Base-by-base conservation (phyloP, 2,329 filamentous ascomycete genomes). In the Colletotrichum gloeosporioides region DNA sequence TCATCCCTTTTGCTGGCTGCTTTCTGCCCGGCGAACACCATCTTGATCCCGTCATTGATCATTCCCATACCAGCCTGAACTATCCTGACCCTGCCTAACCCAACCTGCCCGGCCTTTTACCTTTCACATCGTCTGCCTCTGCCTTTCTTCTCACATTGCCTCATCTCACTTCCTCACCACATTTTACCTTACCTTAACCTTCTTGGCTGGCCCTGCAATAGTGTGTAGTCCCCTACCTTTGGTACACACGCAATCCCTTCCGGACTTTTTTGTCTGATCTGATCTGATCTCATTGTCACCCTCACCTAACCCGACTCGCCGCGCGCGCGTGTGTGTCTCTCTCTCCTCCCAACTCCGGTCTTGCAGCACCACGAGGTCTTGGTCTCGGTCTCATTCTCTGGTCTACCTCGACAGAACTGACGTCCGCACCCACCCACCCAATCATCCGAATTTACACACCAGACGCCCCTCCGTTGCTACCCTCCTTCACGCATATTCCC, bases 401-500 rank as follows among this genome's bases (percentile, higher is more conserved):
- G 22, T 44, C 34, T 57, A 49, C 18, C 68, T 67, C 63, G 44
- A 53, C 44, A 22, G 44, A 32, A 68, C 49, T 22, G 65, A 69
- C 71, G 59, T 69, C 32, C 70, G 74, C 74, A 59, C 49, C 16
- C 74, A 69, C 59, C 71, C 73, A 69, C 63, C 70, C 70, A 74
- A 69, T 74, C 74, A 61, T 76, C 65, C 74, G 22, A 69, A 74
- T 76, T 74, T 64, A 70, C 59, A 25, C 71, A 74, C 44, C 63
- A 72, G 44, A 73, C 73, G 68, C 68, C 68, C 63, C 39, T 57
- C 67, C 73, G 64, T 59, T 76, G 57, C 74, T 76, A 74, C 64
- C 64, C 73, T 68, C 70, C 73, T 65, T 55, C 39, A 57, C 59
- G 39, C 69, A 53, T 71, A 32, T 75, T 73, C 59, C 70, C 62